These are phyloP conservation scores for Boletellus ananiceps DNA, from an alignment of 768 basidiomycete species.

Conservation along the genomic window DNA sequence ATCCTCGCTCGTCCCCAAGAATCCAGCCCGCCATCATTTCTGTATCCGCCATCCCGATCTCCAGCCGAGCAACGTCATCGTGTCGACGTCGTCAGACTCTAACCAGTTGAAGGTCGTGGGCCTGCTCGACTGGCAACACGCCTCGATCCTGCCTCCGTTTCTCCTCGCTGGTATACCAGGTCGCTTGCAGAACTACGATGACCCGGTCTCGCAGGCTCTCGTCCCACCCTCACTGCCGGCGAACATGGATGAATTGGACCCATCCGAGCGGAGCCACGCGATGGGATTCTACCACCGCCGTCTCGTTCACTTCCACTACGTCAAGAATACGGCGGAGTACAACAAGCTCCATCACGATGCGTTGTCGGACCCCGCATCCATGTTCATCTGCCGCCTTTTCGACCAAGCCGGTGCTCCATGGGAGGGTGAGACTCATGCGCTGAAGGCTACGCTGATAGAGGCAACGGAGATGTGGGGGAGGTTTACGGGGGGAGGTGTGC, in stretches of 20 bases:
- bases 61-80: slow-evolving; percentile 36
- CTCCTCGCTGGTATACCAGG: slow-evolving; percentile 37
- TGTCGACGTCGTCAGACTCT: neutral
- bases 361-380: neutral
- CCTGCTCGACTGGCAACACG: neutral
- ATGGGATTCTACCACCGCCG: neutral
- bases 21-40: slow-evolving; percentile 39
- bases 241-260: neutral
- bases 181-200: neutral
- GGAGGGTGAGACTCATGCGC: neutral
- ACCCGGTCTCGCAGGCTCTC: neutral
- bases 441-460: slow-evolving; percentile 1
- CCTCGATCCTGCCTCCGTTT: slow-evolving; percentile 43
- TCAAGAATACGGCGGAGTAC: neutral
- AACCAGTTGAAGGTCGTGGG: neutral
- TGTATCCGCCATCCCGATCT: slow-evolving; percentile 44
- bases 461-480: neutral
- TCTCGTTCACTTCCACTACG: neutral
- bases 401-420: neutral
- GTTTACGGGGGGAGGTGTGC: neutral
- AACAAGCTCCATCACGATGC: neutral
- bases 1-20: slow-evolving; percentile 28
- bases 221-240: neutral
- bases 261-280: neutral
- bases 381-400: slow-evolving; percentile 1